These are phyloP conservation scores for Porphyridium purpureum DNA, from an alignment of 23 red algal genomes.

Conservation along the genomic window DNA sequence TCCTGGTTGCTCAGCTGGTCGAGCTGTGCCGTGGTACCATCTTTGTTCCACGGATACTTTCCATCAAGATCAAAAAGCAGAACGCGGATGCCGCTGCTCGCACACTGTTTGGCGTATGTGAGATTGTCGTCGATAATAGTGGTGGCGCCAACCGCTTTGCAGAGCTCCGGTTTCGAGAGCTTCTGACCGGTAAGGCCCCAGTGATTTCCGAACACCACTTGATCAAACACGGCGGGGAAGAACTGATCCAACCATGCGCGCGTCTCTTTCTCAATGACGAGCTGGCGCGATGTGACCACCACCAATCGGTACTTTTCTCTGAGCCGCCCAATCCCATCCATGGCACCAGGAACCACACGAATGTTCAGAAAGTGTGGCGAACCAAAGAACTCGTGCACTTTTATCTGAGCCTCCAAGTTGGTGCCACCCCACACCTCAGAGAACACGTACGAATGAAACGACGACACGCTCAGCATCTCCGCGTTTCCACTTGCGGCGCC, in stretches of 20 bases:
- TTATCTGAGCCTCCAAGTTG: constrained; percentile 29
- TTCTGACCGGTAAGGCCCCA: constrained; percentile 35
- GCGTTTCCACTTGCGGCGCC: neutral
- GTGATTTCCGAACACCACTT: constrained; percentile 53
- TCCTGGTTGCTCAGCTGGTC: too few species aligned
- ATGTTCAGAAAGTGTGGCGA: constrained; percentile 28
- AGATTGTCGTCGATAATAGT: constrained; percentile 59
- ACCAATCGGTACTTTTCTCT: constrained; percentile 34
- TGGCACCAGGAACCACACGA: constrained; percentile 40
- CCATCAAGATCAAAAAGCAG: constrained; percentile 62
- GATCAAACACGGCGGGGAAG: constrained; percentile 34
- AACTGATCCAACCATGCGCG: constrained; percentile 26
- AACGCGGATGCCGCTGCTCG: constrained; percentile 13
- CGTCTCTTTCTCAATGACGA: constrained; percentile 39
- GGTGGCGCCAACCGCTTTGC: constrained; percentile 27
- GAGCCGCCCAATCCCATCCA: constrained; percentile 15
- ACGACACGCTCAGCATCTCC: neutral
- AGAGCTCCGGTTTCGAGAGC: constrained; percentile 44
- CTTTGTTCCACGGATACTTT: constrained; percentile 63
- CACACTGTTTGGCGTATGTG: constrained; percentile 15
- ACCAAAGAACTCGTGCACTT: constrained; percentile 55
- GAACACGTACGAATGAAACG: constrained; percentile 16
- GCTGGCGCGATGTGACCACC: constrained; percentile 69
- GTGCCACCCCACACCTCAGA: constrained; percentile 67
- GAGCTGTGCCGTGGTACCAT: too few species aligned